Evolutionary conservation across 768 basidiomycete species (phyloP).

Genomic region (Collybia mongolica): DNA sequence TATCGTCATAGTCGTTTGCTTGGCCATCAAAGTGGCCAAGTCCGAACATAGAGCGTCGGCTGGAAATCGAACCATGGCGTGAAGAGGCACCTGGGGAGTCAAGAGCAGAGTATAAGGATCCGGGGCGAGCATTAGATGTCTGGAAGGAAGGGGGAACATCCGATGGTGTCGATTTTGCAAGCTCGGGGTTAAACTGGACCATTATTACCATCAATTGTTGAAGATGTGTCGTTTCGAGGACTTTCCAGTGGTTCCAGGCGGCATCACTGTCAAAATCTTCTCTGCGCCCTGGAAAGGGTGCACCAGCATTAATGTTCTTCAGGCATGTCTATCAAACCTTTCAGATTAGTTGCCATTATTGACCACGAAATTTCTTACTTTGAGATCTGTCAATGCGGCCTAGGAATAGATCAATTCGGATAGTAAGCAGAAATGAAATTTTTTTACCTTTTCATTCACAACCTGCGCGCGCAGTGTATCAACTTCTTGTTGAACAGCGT

Average conservation of each 20-base stretch:
- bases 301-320: constrained; percentile 86
- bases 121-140: constrained; percentile 51
- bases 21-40: constrained; percentile 25
- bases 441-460: constrained; percentile 71
- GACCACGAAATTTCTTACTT: constrained; percentile 44
- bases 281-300: constrained; percentile 78
- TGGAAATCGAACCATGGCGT: constrained; percentile 64
- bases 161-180: constrained; percentile 74
- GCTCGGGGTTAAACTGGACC: constrained; percentile 82
- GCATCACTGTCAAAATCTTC: constrained; percentile 85
- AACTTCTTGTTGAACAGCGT: constrained; percentile 71
- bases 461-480: constrained; percentile 55
- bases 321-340: constrained; percentile 65
- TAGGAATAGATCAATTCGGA: constrained; percentile 22
- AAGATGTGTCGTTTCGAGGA: constrained; percentile 77
- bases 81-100: constrained; percentile 34
- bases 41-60: constrained; percentile 59
- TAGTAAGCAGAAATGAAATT: background rate
- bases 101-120: constrained; percentile 50
- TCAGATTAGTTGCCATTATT: background rate
- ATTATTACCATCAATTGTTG: constrained; percentile 88
- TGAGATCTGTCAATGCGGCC: constrained; percentile 86
- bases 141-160: constrained; percentile 47
- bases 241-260: constrained; percentile 83
- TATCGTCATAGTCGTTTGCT: constrained; percentile 34